Conservation (phyloP, 192 early-diverging fungal genomes). For the Mortierella antarctica region DNA sequence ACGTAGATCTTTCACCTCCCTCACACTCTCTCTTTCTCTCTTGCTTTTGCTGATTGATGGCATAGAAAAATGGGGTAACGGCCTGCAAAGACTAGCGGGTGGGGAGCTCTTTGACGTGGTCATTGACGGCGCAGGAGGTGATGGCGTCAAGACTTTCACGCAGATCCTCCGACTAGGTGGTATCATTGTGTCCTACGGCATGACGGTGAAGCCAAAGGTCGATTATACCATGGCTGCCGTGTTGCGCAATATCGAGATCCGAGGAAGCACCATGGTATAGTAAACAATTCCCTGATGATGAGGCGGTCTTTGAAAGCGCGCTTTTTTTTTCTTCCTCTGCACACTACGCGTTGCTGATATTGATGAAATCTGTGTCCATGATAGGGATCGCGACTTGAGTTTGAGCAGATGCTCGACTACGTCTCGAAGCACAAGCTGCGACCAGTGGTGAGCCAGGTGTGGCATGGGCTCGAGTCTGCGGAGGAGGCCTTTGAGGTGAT, state of each 20-base stretch:
- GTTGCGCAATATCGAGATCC: conserved; percentile 71
- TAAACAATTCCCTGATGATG: not conserved
- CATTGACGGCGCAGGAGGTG: conserved; percentile 77
- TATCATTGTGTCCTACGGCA: conserved; percentile 70
- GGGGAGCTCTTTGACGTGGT: conserved; percentile 59
- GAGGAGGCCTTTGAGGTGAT: conserved; percentile 29
- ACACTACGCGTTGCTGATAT: not conserved
- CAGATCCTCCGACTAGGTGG: conserved; percentile 62
- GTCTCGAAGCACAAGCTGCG: conserved; percentile 64
- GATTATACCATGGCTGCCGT: conserved; percentile 58
- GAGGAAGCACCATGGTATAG: conserved; percentile 74
- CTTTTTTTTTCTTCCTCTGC: not conserved
- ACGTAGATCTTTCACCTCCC: not conserved
- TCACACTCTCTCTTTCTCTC: not conserved
- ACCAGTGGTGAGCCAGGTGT: conserved; percentile 67
- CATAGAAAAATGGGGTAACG: conserved; percentile 58
- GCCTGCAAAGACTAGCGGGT: conserved; percentile 55
- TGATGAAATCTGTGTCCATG: not conserved
- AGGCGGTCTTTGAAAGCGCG: too few species aligned
- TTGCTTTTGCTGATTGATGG: not conserved
- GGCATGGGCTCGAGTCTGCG: conserved; percentile 57
- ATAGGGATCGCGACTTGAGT: conserved; percentile 62
- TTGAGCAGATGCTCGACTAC: conserved; percentile 69
- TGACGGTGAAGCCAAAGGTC: conserved; percentile 60
- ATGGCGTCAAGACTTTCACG: conserved; percentile 53